phyloP scores from a whole-genome alignment of 228 moss, liverwort and hornwort genomes.

The Sphagnum fallax region DNA sequence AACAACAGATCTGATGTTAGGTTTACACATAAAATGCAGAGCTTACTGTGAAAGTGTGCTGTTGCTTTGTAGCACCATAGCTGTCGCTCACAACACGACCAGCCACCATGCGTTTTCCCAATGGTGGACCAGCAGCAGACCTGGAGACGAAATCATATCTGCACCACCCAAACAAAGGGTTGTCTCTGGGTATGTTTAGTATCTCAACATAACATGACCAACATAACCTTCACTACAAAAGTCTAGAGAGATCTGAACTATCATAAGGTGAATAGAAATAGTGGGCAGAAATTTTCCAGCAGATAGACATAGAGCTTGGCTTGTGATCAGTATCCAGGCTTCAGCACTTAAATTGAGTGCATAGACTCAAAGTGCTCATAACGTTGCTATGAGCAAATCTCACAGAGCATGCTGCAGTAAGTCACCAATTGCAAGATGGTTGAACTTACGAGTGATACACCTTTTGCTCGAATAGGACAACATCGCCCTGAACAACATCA shows the following conservation, averaged over 20 bases:
- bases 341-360: too few relatives aligned
- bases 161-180: neutral
- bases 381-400: too few relatives aligned
- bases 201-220: too few relatives aligned
- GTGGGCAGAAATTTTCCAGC: too few relatives aligned
- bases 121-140: slow-evolving; percentile 24
- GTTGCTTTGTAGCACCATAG: slow-evolving; percentile 80
- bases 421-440: slow-evolving; percentile 3
- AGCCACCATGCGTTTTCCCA: slow-evolving; percentile 64
- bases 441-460: slow-evolving; percentile 52
- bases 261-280: neutral
- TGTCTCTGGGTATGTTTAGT: too few relatives aligned
- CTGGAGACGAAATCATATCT: slow-evolving; percentile 24
- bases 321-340: too few relatives aligned
- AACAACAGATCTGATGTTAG: neutral
- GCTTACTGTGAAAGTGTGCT: slow-evolving; percentile 96
- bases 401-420: too few relatives aligned
- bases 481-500: slow-evolving; percentile 77
- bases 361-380: too few relatives aligned
- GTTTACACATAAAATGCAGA: neutral
- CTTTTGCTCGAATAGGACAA: slow-evolving; percentile 61
- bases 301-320: neutral
- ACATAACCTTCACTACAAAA: too few relatives aligned
- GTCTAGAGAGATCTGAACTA: neutral
- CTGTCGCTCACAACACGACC: slow-evolving; percentile 93